These are phyloP conservation scores for Calophaca sinica DNA, from an alignment of 306 rosid species.

Conservation along the genomic window DNA sequence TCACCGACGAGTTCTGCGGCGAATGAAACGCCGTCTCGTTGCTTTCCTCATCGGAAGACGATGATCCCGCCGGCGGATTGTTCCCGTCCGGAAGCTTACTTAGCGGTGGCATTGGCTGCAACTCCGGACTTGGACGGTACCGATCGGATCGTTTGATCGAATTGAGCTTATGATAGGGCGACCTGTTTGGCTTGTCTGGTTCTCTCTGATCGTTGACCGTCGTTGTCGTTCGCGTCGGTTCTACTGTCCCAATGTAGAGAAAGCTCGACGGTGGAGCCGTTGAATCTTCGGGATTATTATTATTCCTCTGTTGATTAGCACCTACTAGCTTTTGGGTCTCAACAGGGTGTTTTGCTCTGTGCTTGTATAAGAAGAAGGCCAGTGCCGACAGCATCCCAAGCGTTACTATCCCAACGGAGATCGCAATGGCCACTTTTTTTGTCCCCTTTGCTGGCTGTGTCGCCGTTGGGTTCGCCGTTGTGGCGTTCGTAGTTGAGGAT, in stretches of 20 bases:
- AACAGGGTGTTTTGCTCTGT: slow-evolving; percentile 70
- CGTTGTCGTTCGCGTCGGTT: slow-evolving; percentile 57
- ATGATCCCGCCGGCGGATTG: slow-evolving; percentile 55
- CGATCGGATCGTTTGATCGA: slow-evolving; percentile 82
- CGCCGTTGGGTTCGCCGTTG: slow-evolving; percentile 70
- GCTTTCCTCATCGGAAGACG: slow-evolving; percentile 69
- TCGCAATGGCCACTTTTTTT: slow-evolving; percentile 77
- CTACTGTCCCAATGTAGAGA: slow-evolving; percentile 92
- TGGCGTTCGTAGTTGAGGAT: slow-evolving; percentile 45
- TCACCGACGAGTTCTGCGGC: slow-evolving; percentile 71
- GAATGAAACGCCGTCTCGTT: slow-evolving; percentile 75
- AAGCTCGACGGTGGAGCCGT: slow-evolving; percentile 69
- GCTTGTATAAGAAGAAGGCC: slow-evolving; percentile 81
- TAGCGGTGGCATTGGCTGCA: slow-evolving; percentile 92
- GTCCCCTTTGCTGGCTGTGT: slow-evolving; percentile 76
- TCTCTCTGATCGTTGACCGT: slow-evolving; percentile 37
- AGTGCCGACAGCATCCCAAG: slow-evolving; percentile 96
- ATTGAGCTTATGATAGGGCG: slow-evolving; percentile 78
- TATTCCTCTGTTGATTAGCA: slow-evolving; percentile 46
- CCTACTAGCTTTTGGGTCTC: slow-evolving; percentile 74
- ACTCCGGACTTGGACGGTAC: slow-evolving; percentile 91
- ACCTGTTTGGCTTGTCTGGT: slow-evolving; percentile 47
- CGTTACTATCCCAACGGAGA: slow-evolving; percentile 88
- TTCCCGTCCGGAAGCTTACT: slow-evolving; percentile 52
- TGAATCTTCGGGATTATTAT: slow-evolving; percentile 45